Percentiles rank a stretch among this genome's conserved stretches.
Conservation (phyloP, 1,284 basidiomycete species). For the Exobasidium rhododendri region DNA sequence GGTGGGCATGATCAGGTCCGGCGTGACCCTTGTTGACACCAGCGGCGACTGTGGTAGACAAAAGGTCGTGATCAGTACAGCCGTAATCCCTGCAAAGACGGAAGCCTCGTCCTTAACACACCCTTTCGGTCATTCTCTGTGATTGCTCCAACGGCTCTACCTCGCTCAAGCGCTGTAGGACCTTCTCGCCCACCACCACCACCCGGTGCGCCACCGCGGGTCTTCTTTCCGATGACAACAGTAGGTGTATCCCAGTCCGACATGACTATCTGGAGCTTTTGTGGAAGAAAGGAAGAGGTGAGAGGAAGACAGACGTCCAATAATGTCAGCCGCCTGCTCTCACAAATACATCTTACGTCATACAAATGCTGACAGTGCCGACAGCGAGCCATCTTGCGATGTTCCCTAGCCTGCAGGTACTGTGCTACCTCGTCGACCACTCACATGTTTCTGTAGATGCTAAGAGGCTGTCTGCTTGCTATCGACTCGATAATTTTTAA, state of each 20-base stretch:
- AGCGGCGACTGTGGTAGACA: slow-evolving; percentile 30
- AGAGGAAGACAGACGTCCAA: too few species aligned
- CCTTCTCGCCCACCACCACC: slow-evolving; percentile 63
- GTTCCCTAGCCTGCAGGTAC: background rate
- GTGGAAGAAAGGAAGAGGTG: background rate
- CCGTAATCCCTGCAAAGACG: too few species aligned
- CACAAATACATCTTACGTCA: too few species aligned
- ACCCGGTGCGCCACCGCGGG: slow-evolving; percentile 65
- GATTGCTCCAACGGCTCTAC: slow-evolving; percentile 57
- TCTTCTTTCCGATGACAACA: slow-evolving; percentile 72
- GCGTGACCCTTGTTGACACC: slow-evolving; percentile 49
- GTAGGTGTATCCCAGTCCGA: slow-evolving; percentile 38
- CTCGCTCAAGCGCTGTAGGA: slow-evolving; percentile 51
- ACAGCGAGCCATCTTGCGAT: background rate
- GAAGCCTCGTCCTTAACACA: too few species aligned
- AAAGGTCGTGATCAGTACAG: too few species aligned
- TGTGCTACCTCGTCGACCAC: too few species aligned
- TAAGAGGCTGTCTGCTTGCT: too few species aligned
- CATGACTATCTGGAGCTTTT: slow-evolving; percentile 5
- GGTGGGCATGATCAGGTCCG: slow-evolving; percentile 49
- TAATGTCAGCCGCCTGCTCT: too few species aligned
- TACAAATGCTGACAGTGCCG: background rate
- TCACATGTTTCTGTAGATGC: too few species aligned
- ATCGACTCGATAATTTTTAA: too few species aligned
- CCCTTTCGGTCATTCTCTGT: slow-evolving; percentile 58